Base-by-base conservation (phyloP, 441 rosid genomes). In the Dalechampia spathulata region DNA sequence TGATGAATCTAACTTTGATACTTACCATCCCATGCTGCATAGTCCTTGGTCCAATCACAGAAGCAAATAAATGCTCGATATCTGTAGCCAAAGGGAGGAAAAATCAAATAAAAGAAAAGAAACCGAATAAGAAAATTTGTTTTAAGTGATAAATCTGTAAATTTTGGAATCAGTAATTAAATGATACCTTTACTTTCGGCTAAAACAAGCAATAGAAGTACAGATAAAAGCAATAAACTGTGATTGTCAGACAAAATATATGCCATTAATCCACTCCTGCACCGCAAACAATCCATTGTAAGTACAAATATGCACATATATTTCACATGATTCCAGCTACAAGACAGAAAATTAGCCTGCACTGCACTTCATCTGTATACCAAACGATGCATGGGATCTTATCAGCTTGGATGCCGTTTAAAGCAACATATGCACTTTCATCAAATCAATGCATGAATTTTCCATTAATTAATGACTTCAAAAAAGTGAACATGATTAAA, bases 141-240 rank as follows among this genome's bases (percentile, higher is more conserved):
- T 40, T 5, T 17, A 34, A 20, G 27, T 4, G 5, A 8, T 12
- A 36, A 4, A 12, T 14, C 4, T 12, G 17, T 22, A 9, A 37
- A 8, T 43, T 21, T 28, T 25, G 17, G 9, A 57, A 50, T 2
- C 49, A 54, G 21, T 34, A n/a, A n/a, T n/a, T n/a, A n/a, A n/a
- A n/a, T 39, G 38, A 47, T 78, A 82, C 89, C 93, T 76, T 75
- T 69, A 62, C 53, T 80, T 63, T 80, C 86, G 25, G 73, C 70
- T 49, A 80, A 57, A 54, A 71, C 58, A 58, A 82, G 72, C 67
- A 82, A 70, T 53, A 85, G 54, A 67, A 72, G 75, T 10, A 80
- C 61, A 41, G 87, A 78, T 36, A 74, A 80, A 30, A 85, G 67
- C 43, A 71, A 47, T 57, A 77, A 58, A 61, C 49, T 53, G 21